These are phyloP conservation scores for Microascus cirrosus DNA, from an alignment of 2,329 filamentous ascomycete genomes.

Conservation along the genomic window DNA sequence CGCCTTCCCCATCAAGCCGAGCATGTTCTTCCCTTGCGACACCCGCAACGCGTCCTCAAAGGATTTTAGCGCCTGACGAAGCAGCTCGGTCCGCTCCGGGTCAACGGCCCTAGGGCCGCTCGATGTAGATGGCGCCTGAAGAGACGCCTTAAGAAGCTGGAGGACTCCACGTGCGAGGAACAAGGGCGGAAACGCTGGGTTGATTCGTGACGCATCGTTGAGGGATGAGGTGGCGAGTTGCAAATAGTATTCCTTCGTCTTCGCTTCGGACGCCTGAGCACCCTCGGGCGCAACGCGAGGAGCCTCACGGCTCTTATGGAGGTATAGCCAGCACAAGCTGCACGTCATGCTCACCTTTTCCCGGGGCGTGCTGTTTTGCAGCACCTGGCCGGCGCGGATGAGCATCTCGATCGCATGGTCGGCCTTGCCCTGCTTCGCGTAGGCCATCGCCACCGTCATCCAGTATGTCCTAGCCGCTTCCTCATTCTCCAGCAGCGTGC, in stretches of 20 bases:
- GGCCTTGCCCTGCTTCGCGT: slow-evolving; percentile 89
- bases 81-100: slow-evolving; percentile 63
- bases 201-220: slow-evolving; percentile 92
- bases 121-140: slow-evolving; percentile 54
- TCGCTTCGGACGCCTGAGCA: slow-evolving; percentile 55
- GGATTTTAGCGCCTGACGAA: slow-evolving; percentile 78
- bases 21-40: slow-evolving; percentile 78
- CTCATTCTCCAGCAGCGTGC: slow-evolving; percentile 90
- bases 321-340: slow-evolving; percentile 81
- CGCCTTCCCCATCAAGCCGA: slow-evolving; percentile 84
- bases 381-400: slow-evolving; percentile 61
- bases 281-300: slow-evolving; percentile 52
- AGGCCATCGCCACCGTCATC: slow-evolving; percentile 96
- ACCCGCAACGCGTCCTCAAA: slow-evolving; percentile 89
- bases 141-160: slow-evolving; percentile 74
- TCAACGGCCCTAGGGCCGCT: slow-evolving; percentile 57
- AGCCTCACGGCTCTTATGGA: slow-evolving; percentile 80
- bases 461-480: slow-evolving; percentile 84
- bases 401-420: slow-evolving; percentile 71
- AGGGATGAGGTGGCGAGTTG: slow-evolving; percentile 82
- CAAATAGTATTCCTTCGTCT: slow-evolving; percentile 89
- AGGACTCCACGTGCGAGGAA: slow-evolving; percentile 87
- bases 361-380: slow-evolving; percentile 59
- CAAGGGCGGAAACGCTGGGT: slow-evolving; percentile 82
- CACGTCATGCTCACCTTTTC: slow-evolving; percentile 79